phyloP scores from a whole-genome alignment of 2,329 filamentous ascomycete species.

The Beauveria brongniartii region DNA sequence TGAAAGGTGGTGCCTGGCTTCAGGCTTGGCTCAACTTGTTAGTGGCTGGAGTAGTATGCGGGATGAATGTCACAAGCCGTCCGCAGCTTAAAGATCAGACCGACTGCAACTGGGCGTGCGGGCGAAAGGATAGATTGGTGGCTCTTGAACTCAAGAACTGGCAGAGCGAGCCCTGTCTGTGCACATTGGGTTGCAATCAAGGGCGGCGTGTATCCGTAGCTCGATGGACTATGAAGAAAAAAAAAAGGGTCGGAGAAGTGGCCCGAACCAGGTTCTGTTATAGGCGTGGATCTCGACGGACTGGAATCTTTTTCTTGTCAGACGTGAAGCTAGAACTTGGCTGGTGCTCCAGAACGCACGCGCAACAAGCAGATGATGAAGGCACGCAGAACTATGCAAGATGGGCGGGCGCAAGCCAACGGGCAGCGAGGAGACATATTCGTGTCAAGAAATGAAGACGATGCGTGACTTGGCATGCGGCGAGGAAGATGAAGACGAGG shows the following conservation, averaged over 20 bases:
- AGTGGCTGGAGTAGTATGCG: conserved; percentile 1
- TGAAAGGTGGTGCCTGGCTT: conserved; percentile 2
- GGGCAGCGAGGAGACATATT: not conserved
- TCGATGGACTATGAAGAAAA: not conserved
- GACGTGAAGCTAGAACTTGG: not conserved
- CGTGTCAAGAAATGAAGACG: conserved; percentile 7
- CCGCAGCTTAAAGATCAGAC: conserved; percentile 8
- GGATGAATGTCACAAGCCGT: conserved; percentile 11
- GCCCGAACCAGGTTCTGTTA: not conserved
- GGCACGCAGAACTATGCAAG: not conserved
- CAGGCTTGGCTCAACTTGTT: not conserved
- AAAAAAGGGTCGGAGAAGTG: conserved; percentile 2
- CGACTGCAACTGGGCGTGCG: not conserved
- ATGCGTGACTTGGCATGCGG: not conserved
- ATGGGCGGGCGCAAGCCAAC: conserved; percentile 1
- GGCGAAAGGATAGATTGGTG: conserved; percentile 3
- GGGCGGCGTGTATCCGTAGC: not conserved
- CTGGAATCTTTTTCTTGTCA: not conserved
- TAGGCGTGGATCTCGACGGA: conserved; percentile 1
- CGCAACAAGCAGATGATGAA: not conserved
- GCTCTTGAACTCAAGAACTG: not conserved
- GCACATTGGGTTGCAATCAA: not conserved
- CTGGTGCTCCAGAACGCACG: not conserved
- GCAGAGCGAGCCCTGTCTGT: conserved; percentile 5
- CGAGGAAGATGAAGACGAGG: not conserved